Base-by-base conservation (phyloP, 345 rosid species). In the Corymbia maculata region DNA sequence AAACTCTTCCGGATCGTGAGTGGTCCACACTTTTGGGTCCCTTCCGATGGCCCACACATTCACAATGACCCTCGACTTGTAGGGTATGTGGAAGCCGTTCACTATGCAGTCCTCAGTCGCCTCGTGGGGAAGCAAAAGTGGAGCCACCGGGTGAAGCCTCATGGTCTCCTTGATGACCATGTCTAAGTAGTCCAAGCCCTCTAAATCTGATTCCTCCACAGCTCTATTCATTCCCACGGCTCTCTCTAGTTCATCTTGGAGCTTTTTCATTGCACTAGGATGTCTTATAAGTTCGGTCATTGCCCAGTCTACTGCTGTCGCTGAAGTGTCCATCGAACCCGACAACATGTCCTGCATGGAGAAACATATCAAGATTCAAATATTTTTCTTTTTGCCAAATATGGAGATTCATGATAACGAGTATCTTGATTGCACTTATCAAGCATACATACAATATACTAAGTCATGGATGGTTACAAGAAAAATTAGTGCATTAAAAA, bases 161-260 rank as follows among this genome's bases (percentile, higher is more conserved):
- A 93, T 44, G 85, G 89, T 88, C 93, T 94, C 95, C 80, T 87
- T 94, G 61, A 92, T 87, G 32, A 94, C 93, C 94, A 91, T 91
- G 86, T 93, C 53, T 16, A 93, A 51, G 90, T 91, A 92, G 9
- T 91, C 85, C 45, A 92, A 47, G 32, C 79, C 91, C 2, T 91
- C 90, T 30, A 92, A 15, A 42, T 94, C 95, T 4, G 93, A 92
- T 88, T 93, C 96, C 84, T 93, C 93, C 8, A 92, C 94, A 91
- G 87, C 87, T 80, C 93, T 91, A 6, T 91, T 61, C 87, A 90
- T 4, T 3, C 95, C 96, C 24, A 93, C 89, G 30, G 88, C 88
- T 3, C 86, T 86, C 85, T 93, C 89, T 3, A 94, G 45, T 70
- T 93, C 95, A 13, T 85, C 85, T 59, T 90, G 96, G 30, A 94